phyloP scores from a whole-genome alignment of 23 red algal genomes.

The Gracilaria gracilis region DNA sequence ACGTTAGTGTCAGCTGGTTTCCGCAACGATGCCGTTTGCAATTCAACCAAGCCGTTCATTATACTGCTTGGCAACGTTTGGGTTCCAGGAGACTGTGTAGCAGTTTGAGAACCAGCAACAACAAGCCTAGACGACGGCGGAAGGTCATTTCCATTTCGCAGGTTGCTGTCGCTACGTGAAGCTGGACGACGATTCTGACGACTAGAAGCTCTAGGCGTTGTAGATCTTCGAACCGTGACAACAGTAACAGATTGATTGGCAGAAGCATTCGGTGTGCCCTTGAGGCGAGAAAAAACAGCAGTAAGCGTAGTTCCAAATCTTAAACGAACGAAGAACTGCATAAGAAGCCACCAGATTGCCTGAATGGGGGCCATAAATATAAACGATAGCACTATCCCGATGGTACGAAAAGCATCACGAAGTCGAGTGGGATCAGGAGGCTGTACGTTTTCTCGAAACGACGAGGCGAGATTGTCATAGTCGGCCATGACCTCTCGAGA shows the following conservation, averaged over 20 bases:
- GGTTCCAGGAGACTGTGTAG: not conserved
- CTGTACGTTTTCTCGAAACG: constrained; percentile 31
- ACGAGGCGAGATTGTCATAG: constrained; percentile 42
- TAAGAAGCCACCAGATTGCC: constrained; percentile 20
- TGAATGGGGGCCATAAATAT: constrained; percentile 48
- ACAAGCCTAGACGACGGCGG: not conserved
- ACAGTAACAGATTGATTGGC: not conserved
- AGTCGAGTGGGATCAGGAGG: constrained; percentile 40
- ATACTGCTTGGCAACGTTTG: constrained; percentile 27
- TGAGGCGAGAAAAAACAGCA: not conserved
- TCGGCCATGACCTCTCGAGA: constrained; percentile 45
- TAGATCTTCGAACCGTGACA: not conserved
- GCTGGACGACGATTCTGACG: not conserved
- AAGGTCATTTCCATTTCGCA: not conserved
- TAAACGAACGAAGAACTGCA: constrained; percentile 16
- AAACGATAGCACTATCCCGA: constrained; percentile 44
- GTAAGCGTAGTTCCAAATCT: not conserved
- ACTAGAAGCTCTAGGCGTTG: not conserved
- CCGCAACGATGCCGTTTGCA: not conserved
- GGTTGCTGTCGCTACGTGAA: not conserved
- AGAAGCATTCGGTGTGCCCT: not conserved
- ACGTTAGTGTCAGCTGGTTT: not conserved
- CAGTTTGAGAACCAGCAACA: constrained; percentile 10
- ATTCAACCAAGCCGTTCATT: not conserved
- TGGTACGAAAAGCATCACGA: constrained; percentile 26